A percentile compares a stretch with the other conserved stretches of the same genome.
Evolutionary conservation across 495 filamentous ascomycete species (phyloP).

Genomic region (Apodospora peruviana): DNA sequence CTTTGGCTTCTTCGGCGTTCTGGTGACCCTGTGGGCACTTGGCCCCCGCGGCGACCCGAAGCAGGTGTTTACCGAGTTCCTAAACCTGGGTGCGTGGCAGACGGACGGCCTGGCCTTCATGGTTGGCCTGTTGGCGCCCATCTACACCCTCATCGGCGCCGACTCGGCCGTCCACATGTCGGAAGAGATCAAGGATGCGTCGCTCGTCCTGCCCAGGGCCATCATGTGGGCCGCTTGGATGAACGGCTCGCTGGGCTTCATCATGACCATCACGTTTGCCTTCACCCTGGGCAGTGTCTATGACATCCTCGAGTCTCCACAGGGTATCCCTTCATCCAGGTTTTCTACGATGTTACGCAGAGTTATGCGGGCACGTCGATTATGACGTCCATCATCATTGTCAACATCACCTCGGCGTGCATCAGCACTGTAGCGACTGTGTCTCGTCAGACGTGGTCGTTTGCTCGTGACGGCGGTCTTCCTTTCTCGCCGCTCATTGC

Average conservation of each 20-base stretch:
- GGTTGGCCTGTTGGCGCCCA: conserved; percentile 25
- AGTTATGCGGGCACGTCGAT: conserved; percentile 36
- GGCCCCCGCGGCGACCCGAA: conserved; percentile 40
- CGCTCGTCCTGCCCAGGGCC: conserved; percentile 38
- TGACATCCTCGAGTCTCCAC: conserved; percentile 25
- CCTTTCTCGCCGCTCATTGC: conserved; percentile 48
- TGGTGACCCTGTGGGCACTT: conserved; percentile 56
- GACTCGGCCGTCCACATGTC: conserved; percentile 26
- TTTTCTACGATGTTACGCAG: conserved; percentile 43
- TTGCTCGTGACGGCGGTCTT: conserved; percentile 55
- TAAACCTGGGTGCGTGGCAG: conserved; percentile 50
- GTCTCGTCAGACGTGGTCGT: conserved; percentile 52
- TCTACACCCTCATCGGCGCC: conserved; percentile 16
- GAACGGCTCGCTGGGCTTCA: conserved; percentile 35
- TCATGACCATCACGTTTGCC: conserved; percentile 40
- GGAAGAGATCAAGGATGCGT: conserved; percentile 46
- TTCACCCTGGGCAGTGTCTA: conserved; percentile 40
- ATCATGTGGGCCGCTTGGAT: conserved; percentile 38
- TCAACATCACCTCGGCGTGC: conserved; percentile 38
- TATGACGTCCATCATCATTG: conserved; percentile 42
- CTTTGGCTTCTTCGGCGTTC: conserved; percentile 56
- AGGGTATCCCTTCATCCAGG: conserved; percentile 51
- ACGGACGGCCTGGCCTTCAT: conserved; percentile 47
- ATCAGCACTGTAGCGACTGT: conserved; percentile 48
- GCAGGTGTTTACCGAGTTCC: conserved; percentile 50